Evolutionary conservation across 2,329 filamentous ascomycete genomes (phyloP), one percentile per base, ranked within the genome.

Genomic region (Colletotrichum acutatum): DNA sequence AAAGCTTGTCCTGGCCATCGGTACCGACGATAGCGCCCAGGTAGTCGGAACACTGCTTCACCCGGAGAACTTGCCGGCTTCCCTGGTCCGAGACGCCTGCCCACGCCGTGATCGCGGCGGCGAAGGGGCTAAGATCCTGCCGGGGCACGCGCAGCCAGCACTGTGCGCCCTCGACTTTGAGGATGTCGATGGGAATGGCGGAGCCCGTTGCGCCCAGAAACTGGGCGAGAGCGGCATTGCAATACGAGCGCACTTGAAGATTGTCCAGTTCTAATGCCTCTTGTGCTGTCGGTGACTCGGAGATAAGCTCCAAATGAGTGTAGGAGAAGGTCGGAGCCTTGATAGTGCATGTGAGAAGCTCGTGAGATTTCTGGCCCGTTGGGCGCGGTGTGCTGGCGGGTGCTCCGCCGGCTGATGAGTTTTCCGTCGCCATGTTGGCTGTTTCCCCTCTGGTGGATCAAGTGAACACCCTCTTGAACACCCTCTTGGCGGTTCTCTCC

Each of bases 141-240:
- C 87, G 83, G 5, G 92, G 91, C 9, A 94, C 80, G 22, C 93
- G 86, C 62, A 95, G 80, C 91, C 92, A 94, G 68, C 89, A 89
- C 60, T 90, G 85, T 6, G 78, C 77, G 1, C 83, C 86, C 3
- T 89, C 82, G 0, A 91, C 83, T 76, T 91, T 90, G 42, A 96
- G 86, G 24, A 95, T 90, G 78, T 96, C 94, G 68, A 95, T 79
- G 1, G 91, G 84, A 4, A 95, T 91, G 12, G 90, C 90, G 2
- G 87, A 83, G 12, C 94, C 94, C 0, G 90, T 91, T 22, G 90
- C 82, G 24, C 94, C 94, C 1, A 96, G 88, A 77, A 94, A 95
- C 74, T 93, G 89, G 1, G 85, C 85, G 8, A 96, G 83, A 0
- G 93, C 91, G 1, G 87, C 81, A 2, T 88, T 89, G 76, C 93